phyloP scores from a whole-genome alignment of 1,284 basidiomycete genomes.

The Xerocomus cyaneibrunnescens region DNA sequence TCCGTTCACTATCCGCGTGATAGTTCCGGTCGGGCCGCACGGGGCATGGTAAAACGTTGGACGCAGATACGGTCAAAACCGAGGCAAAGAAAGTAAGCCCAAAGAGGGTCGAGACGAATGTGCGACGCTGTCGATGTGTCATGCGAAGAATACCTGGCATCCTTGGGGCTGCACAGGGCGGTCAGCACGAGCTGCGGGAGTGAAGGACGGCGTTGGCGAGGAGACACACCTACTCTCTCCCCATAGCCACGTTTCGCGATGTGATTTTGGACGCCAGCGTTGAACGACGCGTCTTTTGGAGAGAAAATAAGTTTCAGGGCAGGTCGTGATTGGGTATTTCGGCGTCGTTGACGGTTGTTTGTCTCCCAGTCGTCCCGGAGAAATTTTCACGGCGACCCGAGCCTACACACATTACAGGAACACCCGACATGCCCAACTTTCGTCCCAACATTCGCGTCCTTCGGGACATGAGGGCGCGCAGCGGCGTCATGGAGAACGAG shows the following conservation, averaged over 20 bases:
- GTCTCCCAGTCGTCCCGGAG: conserved; percentile 4
- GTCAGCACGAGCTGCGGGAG: background rate
- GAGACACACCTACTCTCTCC: conserved; percentile 20
- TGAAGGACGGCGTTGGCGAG: too few species aligned
- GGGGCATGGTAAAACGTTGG: conserved; percentile 74
- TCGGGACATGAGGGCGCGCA: conserved; percentile 75
- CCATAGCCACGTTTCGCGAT: conserved; percentile 26
- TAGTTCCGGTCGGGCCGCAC: conserved; percentile 54
- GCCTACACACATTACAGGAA: background rate
- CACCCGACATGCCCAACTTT: conserved; percentile 42
- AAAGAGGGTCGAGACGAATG: conserved; percentile 75
- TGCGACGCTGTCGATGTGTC: conserved; percentile 60
- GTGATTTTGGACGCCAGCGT: background rate
- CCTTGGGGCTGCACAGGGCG: conserved; percentile 19
- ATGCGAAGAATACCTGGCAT: conserved; percentile 65
- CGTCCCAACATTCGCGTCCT: conserved; percentile 64
- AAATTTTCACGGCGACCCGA: too few species aligned
- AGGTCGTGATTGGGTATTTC: too few species aligned
- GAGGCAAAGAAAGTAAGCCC: conserved; percentile 74
- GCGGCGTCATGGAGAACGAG: conserved; percentile 72
- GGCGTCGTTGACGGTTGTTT: conserved; percentile 26
- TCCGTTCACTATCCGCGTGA: conserved; percentile 45
- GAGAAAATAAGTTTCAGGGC: too few species aligned
- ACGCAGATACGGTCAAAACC: conserved; percentile 77
- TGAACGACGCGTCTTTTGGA: background rate